These are phyloP conservation scores for Cardamine occulta DNA, from an alignment of 345 rosid genomes.

Conservation along the genomic window DNA sequence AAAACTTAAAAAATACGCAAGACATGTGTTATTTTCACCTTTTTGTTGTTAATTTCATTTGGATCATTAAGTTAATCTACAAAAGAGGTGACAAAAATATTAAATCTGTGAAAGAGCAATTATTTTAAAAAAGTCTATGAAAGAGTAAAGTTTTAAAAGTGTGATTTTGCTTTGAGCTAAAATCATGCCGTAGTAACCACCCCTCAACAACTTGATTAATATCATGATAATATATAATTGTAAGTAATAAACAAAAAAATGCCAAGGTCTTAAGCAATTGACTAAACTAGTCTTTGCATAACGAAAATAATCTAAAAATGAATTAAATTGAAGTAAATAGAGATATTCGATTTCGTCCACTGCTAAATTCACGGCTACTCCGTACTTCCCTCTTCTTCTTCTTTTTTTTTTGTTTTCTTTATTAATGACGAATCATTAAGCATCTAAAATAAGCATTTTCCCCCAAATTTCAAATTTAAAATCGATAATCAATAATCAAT, in stretches of 20 bases:
- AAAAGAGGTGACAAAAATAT: not conserved
- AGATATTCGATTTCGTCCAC: conserved; percentile 27
- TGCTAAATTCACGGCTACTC: conserved; percentile 41
- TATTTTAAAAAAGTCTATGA: not conserved
- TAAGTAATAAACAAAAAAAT: not conserved
- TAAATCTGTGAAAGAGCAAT: not conserved
- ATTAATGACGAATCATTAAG: conserved; percentile 1
- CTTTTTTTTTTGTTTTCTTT: not conserved
- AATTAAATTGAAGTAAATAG: not conserved
- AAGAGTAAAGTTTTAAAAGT: conserved; percentile 23
- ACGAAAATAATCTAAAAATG: conserved; percentile 18
- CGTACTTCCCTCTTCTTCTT: conserved; percentile 17
- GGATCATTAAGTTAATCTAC: not conserved
- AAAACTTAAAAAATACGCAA: not conserved
- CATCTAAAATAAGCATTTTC: conserved; percentile 21
- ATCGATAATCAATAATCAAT: not conserved
- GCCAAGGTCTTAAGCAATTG: conserved; percentile 22
- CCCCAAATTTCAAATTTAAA: not conserved
- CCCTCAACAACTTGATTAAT: conserved; percentile 23
- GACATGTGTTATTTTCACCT: not conserved
- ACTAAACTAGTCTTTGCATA: conserved; percentile 16
- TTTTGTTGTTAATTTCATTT: not conserved
- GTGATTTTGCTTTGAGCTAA: conserved; percentile 27
- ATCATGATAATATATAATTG: not conserved
- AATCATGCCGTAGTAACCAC: conserved; percentile 36